Conservation (phyloP, 352 stramenopile genomes). For the Phytophthora europaea region DNA sequence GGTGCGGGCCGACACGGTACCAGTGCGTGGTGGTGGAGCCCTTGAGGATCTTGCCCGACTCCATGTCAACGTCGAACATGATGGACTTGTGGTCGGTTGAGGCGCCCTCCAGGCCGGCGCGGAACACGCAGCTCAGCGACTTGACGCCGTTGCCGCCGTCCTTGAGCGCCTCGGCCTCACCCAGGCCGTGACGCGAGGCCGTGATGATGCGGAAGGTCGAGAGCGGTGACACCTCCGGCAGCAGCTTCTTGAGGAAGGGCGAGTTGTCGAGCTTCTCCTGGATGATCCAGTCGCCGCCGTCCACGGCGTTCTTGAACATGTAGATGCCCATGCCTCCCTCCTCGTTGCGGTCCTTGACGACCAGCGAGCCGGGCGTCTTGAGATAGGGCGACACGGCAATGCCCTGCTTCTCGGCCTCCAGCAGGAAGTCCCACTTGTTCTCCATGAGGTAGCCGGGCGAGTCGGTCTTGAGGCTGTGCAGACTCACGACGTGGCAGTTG, state of each 20-base stretch:
- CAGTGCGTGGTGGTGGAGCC: conserved; percentile 98
- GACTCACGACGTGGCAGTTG: conserved; percentile 96
- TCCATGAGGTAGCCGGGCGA: conserved; percentile 96
- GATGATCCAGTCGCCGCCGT: conserved; percentile 97
- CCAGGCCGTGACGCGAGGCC: conserved; percentile 83
- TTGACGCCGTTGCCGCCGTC: conserved; percentile 72
- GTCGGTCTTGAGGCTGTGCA: conserved; percentile 95
- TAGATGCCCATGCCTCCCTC: conserved; percentile 98
- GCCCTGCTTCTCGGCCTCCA: conserved; percentile 89
- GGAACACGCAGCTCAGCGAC: conserved; percentile 86
- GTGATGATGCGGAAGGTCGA: conserved; percentile 99
- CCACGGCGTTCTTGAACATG: conserved; percentile 98
- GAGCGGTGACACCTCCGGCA: conserved; percentile 95
- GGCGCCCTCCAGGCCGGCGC: conserved; percentile 73
- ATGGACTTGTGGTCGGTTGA: conserved; percentile 98
- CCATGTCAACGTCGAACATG: conserved; percentile 98
- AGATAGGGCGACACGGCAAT: conserved; percentile 97
- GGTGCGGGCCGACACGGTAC: conserved; percentile 90
- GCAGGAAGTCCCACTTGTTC: conserved; percentile 99
- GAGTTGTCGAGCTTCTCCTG: conserved; percentile 97
- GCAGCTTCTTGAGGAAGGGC: conserved; percentile 91
- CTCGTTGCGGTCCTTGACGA: conserved; percentile 98
- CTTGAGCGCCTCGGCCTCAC: conserved; percentile 53
- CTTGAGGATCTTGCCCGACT: conserved; percentile 93
- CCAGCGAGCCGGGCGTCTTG: conserved; percentile 89